Percentiles rank a stretch among this genome's conserved stretches.
Conservation (phyloP, 352 stramenopile genomes). For the Aphanomyces invadans region DNA sequence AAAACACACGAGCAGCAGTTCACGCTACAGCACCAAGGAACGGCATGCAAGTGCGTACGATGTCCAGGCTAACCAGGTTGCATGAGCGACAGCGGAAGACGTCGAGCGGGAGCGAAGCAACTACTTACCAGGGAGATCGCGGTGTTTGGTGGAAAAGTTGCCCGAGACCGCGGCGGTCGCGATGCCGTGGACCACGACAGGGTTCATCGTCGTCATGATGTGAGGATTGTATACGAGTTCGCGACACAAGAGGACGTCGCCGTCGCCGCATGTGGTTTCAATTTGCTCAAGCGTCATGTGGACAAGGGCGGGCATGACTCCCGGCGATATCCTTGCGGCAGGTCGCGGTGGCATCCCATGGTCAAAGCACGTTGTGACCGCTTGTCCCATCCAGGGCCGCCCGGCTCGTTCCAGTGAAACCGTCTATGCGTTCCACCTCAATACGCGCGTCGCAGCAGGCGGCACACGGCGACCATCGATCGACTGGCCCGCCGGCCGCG, state of each 20-base stretch:
- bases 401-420: too few species aligned
- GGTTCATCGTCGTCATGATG: constrained; percentile 22
- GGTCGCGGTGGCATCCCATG: not conserved
- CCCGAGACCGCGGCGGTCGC: not conserved
- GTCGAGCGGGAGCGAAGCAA: not conserved
- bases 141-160: constrained; percentile 12
- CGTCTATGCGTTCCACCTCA: too few species aligned
- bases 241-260: constrained; percentile 9
- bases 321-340: not conserved
- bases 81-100: too few species aligned
- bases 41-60: too few species aligned
- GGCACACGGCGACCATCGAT: too few species aligned
- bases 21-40: too few species aligned
- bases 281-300: not conserved
- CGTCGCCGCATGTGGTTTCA: not conserved
- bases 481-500: too few species aligned
- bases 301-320: not conserved
- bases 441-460: too few species aligned
- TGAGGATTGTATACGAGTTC: constrained; percentile 11
- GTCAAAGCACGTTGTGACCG: not conserved
- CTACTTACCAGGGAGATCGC: constrained; percentile 8
- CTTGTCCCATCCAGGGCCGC: constrained; percentile 9
- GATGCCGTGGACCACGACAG: constrained; percentile 8
- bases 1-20: too few species aligned
- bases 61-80: constrained; percentile 9